Conservation (phyloP, 495 filamentous ascomycete genomes). For the Neurospora tetrasperma region DNA sequence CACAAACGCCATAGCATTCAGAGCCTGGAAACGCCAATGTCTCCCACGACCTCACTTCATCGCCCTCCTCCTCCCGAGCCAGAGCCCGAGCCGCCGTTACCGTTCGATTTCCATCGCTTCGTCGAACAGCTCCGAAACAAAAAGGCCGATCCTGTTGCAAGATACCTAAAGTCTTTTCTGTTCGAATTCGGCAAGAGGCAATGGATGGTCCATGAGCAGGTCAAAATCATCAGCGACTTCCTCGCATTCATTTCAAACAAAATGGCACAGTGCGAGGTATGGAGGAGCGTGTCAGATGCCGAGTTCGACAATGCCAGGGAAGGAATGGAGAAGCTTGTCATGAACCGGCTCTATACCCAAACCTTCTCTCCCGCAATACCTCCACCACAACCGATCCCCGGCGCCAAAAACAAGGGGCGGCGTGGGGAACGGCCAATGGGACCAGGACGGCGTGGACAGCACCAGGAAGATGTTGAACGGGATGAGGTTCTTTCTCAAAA, state of each 20-base stretch:
- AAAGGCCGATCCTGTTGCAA: conserved; percentile 91
- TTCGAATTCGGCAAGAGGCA: conserved; percentile 94
- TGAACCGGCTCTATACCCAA: conserved; percentile 94
- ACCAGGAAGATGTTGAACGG: conserved; percentile 96
- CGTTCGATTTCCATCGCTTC: conserved; percentile 97
- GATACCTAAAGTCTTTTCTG: conserved; percentile 89
- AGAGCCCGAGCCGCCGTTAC: conserved; percentile 77
- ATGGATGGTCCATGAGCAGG: conserved; percentile 99
- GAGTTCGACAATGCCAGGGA: conserved; percentile 98
- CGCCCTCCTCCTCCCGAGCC: conserved; percentile 72
- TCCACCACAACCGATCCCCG: conserved; percentile 60
- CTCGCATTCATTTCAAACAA: conserved; percentile 96
- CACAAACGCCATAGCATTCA: conserved; percentile 14
- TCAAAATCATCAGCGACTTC: conserved; percentile 97
- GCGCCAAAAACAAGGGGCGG: conserved; percentile 56
- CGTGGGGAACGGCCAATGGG: conserved; percentile 60
- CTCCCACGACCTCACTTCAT: conserved; percentile 45
- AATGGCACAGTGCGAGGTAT: conserved; percentile 97
- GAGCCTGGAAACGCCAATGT: conserved; percentile 32
- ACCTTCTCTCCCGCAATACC: conserved; percentile 94
- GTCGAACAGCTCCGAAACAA: conserved; percentile 90
- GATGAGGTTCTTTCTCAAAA: conserved; percentile 94
- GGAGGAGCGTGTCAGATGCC: conserved; percentile 88
- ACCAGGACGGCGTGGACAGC: conserved; percentile 80
- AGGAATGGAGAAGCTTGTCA: conserved; percentile 99